Percentiles rank a stretch among this genome's conserved stretches.
phyloP scores from a whole-genome alignment of 2,329 filamentous ascomycete genomes.

The Orbilia oligospora region DNA sequence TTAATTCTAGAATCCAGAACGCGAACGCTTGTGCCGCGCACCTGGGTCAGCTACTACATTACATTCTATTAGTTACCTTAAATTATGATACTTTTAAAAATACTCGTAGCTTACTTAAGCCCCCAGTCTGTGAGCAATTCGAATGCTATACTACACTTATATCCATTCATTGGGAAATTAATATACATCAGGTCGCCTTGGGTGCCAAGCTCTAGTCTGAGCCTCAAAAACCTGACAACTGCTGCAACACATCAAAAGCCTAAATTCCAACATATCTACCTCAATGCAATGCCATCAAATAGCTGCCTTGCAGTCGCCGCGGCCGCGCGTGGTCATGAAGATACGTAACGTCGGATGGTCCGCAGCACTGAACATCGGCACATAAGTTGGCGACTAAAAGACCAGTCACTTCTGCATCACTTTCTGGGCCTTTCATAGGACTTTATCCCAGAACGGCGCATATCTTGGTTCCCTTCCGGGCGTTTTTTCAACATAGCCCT shows the following conservation, averaged over 20 bases:
- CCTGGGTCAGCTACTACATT: too few relatives aligned
- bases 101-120: too few relatives aligned
- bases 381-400: conserved; percentile 8
- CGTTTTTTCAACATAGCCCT: neutral
- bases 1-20: too few relatives aligned
- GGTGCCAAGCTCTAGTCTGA: neutral
- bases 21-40: too few relatives aligned
- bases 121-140: too few relatives aligned
- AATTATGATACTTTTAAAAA: too few relatives aligned
- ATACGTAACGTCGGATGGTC: neutral
- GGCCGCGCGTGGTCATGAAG: too few relatives aligned
- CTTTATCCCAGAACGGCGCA: neutral
- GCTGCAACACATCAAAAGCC: neutral
- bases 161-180: too few relatives aligned
- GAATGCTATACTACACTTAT: too few relatives aligned
- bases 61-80: too few relatives aligned
- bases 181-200: too few relatives aligned
- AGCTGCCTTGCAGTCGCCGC: too few relatives aligned
- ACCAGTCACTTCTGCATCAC: neutral
- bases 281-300: neutral
- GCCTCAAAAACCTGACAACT: neutral
- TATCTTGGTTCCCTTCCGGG: neutral
- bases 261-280: conserved; percentile 10
- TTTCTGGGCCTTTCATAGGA: neutral
- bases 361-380: conserved; percentile 24